phyloP scores from a whole-genome alignment of 192 early-diverging fungal species.

The Linnemannia exigua region DNA sequence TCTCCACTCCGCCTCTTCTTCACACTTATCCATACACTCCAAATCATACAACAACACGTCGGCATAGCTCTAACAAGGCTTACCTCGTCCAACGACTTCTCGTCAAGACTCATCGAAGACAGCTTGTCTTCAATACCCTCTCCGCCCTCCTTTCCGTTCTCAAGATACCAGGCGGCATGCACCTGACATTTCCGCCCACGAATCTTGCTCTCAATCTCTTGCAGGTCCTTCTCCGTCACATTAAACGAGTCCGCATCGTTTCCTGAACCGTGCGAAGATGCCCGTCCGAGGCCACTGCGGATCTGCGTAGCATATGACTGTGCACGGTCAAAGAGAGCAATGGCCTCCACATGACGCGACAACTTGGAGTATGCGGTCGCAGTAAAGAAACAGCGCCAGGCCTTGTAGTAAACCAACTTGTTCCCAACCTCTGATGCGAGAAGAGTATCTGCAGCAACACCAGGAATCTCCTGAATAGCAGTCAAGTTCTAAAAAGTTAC shows the following conservation, averaged over 20 bases:
- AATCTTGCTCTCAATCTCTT: conserved; percentile 59
- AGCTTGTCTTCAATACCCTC: conserved; percentile 52
- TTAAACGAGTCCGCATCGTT: conserved; percentile 58
- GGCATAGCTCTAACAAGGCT: too few relatives aligned
- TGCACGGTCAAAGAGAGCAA: conserved; percentile 72
- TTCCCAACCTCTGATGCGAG: conserved; percentile 65
- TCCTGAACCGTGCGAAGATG: not conserved
- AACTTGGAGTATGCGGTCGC: conserved; percentile 65
- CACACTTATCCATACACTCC: not conserved
- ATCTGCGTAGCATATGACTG: conserved; percentile 63
- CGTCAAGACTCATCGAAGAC: conserved; percentile 57
- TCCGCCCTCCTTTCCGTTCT: conserved; percentile 44
- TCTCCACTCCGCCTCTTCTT: conserved; percentile 1
- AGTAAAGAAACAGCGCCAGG: conserved; percentile 70
- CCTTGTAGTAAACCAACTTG: conserved; percentile 66
- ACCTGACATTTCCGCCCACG: conserved; percentile 68
- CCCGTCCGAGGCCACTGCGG: conserved; percentile 29
- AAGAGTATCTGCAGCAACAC: conserved; percentile 58
- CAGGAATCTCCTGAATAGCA: conserved; percentile 70
- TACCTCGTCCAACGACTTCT: conserved; percentile 59
- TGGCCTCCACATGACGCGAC: conserved; percentile 63
- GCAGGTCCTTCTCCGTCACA: conserved; percentile 57
- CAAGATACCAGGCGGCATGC: conserved; percentile 67
- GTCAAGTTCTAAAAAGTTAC: conserved; percentile 59
- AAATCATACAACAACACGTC: conserved; percentile 3